A percentile compares a stretch with the other conserved stretches of the same genome.
These are phyloP conservation scores for Hamamelis virginiana DNA, from an alignment of 164 flowering plant genomes.

Conservation along the genomic window DNA sequence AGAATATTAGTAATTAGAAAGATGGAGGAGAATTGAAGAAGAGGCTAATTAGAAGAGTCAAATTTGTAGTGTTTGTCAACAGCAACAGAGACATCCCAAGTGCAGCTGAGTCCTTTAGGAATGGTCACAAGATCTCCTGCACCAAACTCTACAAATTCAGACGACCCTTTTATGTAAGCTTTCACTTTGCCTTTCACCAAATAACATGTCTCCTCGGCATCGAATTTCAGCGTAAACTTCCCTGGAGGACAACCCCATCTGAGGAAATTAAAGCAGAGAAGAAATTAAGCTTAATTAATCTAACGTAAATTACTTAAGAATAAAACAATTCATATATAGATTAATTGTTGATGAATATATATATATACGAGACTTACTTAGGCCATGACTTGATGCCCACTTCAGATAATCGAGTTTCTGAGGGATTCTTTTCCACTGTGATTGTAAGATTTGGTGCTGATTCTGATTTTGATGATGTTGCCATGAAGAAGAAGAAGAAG, in stretches of 20 bases:
- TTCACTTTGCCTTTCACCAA: slow-evolving; percentile 25
- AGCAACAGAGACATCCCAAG: slow-evolving; percentile 34
- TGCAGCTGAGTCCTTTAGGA: slow-evolving; percentile 38
- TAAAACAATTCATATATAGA: too few species aligned
- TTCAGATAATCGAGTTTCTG: slow-evolving; percentile 20
- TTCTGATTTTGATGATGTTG: slow-evolving; percentile 2
- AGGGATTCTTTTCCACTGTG: slow-evolving; percentile 16
- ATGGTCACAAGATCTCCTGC: slow-evolving; percentile 31
- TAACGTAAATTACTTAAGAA: too few species aligned
- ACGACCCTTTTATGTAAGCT: slow-evolving; percentile 16
- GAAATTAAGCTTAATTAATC: too few species aligned
- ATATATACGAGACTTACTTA: slow-evolving; percentile 15
- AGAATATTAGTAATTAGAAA: too few species aligned
- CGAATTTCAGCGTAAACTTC: slow-evolving; percentile 14
- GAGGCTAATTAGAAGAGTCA: slow-evolving; percentile 20
- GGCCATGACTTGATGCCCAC: slow-evolving; percentile 27
- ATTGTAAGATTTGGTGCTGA: slow-evolving; percentile 4
- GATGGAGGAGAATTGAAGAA: background rate
- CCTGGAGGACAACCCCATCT: slow-evolving; percentile 33
- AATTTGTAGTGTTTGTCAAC: slow-evolving; percentile 40
- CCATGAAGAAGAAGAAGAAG: background rate
- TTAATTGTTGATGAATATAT: too few species aligned
- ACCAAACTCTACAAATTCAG: slow-evolving; percentile 21
- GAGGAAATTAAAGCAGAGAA: background rate
- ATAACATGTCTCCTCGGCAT: slow-evolving; percentile 26